Evolutionary conservation across 1,284 basidiomycete genomes (phyloP).

Genomic region (Mrakiaceae sp.): DNA sequence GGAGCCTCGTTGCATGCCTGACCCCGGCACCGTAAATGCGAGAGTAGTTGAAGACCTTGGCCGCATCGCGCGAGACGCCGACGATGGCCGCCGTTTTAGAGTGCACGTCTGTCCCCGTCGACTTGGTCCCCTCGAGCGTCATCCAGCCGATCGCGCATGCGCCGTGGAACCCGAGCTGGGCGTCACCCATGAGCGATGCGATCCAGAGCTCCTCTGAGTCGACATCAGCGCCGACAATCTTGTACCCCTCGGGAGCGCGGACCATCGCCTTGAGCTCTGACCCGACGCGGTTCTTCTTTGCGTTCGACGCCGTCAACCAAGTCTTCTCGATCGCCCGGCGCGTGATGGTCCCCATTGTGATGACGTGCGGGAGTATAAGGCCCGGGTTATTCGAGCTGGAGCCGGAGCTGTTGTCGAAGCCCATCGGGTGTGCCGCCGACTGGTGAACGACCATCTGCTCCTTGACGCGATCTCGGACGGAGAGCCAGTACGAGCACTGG

Average conservation of each 20-base stretch:
- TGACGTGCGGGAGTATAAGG: constrained; percentile 88
- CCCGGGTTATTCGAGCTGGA: constrained; percentile 43
- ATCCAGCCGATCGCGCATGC: constrained; percentile 98
- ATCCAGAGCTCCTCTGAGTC: constrained; percentile 99
- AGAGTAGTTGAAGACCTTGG: constrained; percentile 99
- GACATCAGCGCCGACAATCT: constrained; percentile 94
- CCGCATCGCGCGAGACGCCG: constrained; percentile 85
- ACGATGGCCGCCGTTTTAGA: constrained; percentile 93
- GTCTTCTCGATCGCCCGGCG: constrained; percentile 95
- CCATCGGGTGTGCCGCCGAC: constrained; percentile 41
- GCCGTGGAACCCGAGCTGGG: constrained; percentile 94
- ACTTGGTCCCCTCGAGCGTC: constrained; percentile 98
- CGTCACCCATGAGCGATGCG: constrained; percentile 96
- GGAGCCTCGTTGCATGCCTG: constrained; percentile 79
- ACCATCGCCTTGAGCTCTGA: constrained; percentile 98
- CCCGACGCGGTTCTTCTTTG: constrained; percentile 92
- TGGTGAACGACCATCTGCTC: constrained; percentile 94
- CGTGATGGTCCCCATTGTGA: constrained; percentile 97
- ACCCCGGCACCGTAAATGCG: constrained; percentile 97
- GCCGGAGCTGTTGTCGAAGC: constrained; percentile 34
- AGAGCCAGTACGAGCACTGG: constrained; percentile 96
- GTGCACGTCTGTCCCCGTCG: constrained; percentile 88
- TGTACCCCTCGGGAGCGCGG: constrained; percentile 81
- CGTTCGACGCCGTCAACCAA: constrained; percentile 96
- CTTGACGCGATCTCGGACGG: constrained; percentile 77